Base-by-base conservation (phyloP, 371 early-diverging fungal species). In the Catenaria anguillulae region DNA sequence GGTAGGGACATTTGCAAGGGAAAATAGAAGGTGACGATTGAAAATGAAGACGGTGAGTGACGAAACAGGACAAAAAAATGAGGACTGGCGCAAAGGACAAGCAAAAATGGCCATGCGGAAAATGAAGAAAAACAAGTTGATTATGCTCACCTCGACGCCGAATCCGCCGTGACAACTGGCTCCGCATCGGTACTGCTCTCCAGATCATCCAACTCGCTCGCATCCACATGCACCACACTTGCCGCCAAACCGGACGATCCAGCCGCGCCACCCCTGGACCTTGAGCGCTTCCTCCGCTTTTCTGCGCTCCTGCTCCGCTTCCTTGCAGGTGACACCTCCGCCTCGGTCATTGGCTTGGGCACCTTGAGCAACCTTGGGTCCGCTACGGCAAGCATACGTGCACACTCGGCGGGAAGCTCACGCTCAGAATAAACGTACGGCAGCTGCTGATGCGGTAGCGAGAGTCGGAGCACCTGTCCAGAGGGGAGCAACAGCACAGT, bases 401-500 rank as follows among this genome's bases (percentile, higher is more conserved):
- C 63, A 65, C 2, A 79, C 76, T 64, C 69, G 66, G 70, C 65
- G 42, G 81, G 80, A 68, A 84, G 71, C 63, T 73, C 71, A 63
- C 78, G 81, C 63, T 78, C 81, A 54, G 85, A 84, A 67, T 84
- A 86, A 33, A 88, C 83, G 70, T 77, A 89, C 46, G 89, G 87
- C 52, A 84, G 64, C 23, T 71, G 64, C 26, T 29, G 29, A 36
- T 74, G 72, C 17, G 76, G 55, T 33, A 72, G 70, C 43, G 62
- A 55, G 10, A 89, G 91, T 61, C 86, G 79, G 64, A 86, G 81
- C 58, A 84, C 70, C 43, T 84, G 76, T 36, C 89, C 93, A 58
- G 75, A 80, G 37, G 88, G 77, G 58, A 84, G 75, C 40, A 93
- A 73, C 62, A 93, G 73, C 35, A 85, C 88, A 2, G 96, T 93